Base-by-base conservation (phyloP, 2,329 filamentous ascomycete species). In the Periconia macrospinosa region DNA sequence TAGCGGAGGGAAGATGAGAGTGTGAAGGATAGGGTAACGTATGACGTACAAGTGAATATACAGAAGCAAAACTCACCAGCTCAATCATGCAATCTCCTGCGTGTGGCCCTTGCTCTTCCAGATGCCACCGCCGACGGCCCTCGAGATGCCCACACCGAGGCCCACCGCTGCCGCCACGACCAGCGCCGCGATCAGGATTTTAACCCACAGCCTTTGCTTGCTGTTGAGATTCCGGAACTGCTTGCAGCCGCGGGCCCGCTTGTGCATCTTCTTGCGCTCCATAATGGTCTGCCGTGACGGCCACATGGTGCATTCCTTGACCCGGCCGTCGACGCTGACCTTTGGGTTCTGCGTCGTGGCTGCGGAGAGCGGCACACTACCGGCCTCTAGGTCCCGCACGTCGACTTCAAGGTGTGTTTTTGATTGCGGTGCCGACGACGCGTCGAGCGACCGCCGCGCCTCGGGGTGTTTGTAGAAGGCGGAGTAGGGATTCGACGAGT, bases 221-320 rank as follows among this genome's bases (percentile, higher is more conserved):
- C 70, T 76, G 63, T 58, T 74, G 60, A 78, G 59, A 54, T 63
- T 67, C 47, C 67, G 63, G 73, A 78, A 78, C 41, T 71, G 69
- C 45, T 70, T 72, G 60, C 72, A 77, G 57, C 73, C 73, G 46
- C 67, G 69, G 45, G 63, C 65, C 44, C 72, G 66, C 67, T 76
- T 71, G 62, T 72, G 70, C 41, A 59, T 61, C 63, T 70, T 72
- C 52, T 72, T 70, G 63, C 74, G 75, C 59, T 77, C 73, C 61
- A 76, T 69, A 52, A 81, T 72, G 30, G 78, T 77, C 65, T 78
- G 73, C 59, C 75, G 74, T 41, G 77, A 76, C 8, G 79, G 79
- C 79, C 79, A 81, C 77, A 81, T 80, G 58, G 74, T 76, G 74
- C 78, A 80, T 55, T 81, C 79, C 64, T 79, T 78, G 59, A 72